Evolutionary conservation across 768 basidiomycete genomes (phyloP).

Genomic region (Filobasidium wieringae): DNA sequence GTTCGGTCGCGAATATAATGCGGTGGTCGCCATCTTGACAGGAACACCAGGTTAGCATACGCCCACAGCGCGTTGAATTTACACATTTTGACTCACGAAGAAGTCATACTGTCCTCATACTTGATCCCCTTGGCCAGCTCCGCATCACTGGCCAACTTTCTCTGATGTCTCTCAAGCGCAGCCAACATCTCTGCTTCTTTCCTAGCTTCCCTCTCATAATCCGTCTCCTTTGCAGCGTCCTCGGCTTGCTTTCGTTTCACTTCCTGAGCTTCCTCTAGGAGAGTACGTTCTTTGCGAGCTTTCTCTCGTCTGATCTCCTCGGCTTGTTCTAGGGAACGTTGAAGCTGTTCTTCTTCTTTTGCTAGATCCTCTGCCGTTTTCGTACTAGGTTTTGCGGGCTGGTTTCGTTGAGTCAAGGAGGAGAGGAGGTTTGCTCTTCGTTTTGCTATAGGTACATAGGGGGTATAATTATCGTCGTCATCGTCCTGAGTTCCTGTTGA

Average conservation of each 20-base stretch:
- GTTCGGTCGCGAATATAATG: slow-evolving; percentile 62
- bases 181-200: slow-evolving; percentile 80
- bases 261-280: slow-evolving; percentile 88
- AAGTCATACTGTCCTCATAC: slow-evolving; percentile 73
- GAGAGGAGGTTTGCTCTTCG: slow-evolving; percentile 69
- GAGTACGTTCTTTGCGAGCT: slow-evolving; percentile 68
- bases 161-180: slow-evolving; percentile 70
- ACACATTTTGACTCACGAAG: slow-evolving; percentile 50
- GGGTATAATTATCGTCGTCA: slow-evolving; percentile 49
- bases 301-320: slow-evolving; percentile 65
- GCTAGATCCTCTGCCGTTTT: slow-evolving; percentile 46
- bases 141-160: slow-evolving; percentile 81
- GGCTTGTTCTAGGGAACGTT: slow-evolving; percentile 63
- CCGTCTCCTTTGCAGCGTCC: slow-evolving; percentile 83
- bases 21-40: slow-evolving; percentile 72
- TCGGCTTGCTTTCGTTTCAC: slow-evolving; percentile 71
- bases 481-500: no score
- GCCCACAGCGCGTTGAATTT: neutral
- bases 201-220: slow-evolving; percentile 72
- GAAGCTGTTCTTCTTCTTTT: slow-evolving; percentile 42
- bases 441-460: slow-evolving; percentile 78
- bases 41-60: neutral
- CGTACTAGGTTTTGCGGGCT: slow-evolving; percentile 47
- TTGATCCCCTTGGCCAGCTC: slow-evolving; percentile 87
- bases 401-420: slow-evolving; percentile 47